Evolutionary conservation across 768 basidiomycete genomes (phyloP), one percentile per base, ranked within the genome.

Genomic region (Hericium erinaceus): DNA sequence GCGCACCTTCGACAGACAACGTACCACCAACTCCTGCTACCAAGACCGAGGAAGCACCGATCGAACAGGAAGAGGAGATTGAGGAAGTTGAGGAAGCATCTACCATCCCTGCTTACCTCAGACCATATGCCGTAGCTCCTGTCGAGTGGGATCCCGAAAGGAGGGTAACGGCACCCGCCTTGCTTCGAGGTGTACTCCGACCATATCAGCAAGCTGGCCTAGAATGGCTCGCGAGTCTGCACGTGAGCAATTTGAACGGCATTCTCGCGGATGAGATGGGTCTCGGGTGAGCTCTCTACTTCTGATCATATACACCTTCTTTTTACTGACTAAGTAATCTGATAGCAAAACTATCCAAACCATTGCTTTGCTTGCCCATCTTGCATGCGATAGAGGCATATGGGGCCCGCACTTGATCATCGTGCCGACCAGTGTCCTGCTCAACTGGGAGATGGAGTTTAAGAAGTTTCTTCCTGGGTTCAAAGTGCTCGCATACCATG

Each of bases 361-460:
- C 1, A 98, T 99, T 52, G 80, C 95, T 1, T 78, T 98, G 39
- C 74, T 99, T 3, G 95, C 95, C 2, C 92, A 98, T 73, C 78
- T 99, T 11, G 89, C 93, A 48, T 92, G 89, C 65, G 88, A 93
- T 62, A 78, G 88, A 56, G 90, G 92, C 15, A 90, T 97, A 61
- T 90, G 89, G 89, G 90, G 93, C 5, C 92, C 92, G 0, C 92
- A 97, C 75, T 77, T 98, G 7, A 88, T 99, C 64, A 83, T 95
- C 64, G 89, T 85, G 57, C 97, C 97, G 0, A 91, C 95, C 10
- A 92, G 92, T 56, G 95, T 98, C 16, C 75, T 98, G 46, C 75
- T 95, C 56, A 97, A 97, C 69, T 98, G 94, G 95, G 87, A 91
- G 67, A 89, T 92, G 86, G 95, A 98, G 68, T 97, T 97, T 75